Conservation (phyloP, 179 eudicot genomes). For the Corrigiola litoralis region DNA sequence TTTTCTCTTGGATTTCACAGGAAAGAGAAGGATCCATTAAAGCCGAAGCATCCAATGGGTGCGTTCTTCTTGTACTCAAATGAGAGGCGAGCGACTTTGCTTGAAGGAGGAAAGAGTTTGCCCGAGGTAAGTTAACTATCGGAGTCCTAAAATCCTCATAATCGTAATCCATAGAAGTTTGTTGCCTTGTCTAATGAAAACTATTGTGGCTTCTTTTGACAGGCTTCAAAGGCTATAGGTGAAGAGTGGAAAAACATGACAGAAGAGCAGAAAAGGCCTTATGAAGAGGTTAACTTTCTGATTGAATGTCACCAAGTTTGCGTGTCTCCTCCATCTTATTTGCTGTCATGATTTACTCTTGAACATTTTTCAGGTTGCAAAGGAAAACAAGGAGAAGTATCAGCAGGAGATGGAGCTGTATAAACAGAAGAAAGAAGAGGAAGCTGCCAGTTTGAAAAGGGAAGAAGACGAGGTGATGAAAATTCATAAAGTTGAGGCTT, state of each 20-base stretch:
- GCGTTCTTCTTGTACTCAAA: conserved; percentile 69
- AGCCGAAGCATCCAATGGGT: conserved; percentile 82
- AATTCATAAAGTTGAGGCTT: conserved; percentile 78
- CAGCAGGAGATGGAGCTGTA: conserved; percentile 66
- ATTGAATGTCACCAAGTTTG: background rate
- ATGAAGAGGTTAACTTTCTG: conserved; percentile 53
- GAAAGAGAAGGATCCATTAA: conserved; percentile 85
- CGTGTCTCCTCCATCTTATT: background rate
- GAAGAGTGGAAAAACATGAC: conserved; percentile 94
- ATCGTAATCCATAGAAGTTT: no score
- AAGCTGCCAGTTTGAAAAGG: conserved; percentile 47
- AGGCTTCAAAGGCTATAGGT: conserved; percentile 73
- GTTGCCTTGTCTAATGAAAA: background rate
- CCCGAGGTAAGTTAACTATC: conserved; percentile 46
- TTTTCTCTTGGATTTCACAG: conserved; percentile 24
- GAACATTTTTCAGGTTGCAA: conserved; percentile 40
- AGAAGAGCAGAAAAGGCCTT: conserved; percentile 54
- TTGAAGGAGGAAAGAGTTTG: conserved; percentile 55
- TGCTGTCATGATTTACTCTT: no score
- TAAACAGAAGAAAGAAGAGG: conserved; percentile 81
- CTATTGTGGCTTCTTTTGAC: background rate
- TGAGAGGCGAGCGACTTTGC: conserved; percentile 54
- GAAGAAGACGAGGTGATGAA: conserved; percentile 78
- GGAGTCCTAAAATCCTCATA: background rate
- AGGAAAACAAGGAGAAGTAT: conserved; percentile 59